A percentile compares a stretch with the other conserved stretches of the same genome.
These are phyloP conservation scores for Vigna nakashimae DNA, from an alignment of 306 rosid genomes.

Conservation along the genomic window DNA sequence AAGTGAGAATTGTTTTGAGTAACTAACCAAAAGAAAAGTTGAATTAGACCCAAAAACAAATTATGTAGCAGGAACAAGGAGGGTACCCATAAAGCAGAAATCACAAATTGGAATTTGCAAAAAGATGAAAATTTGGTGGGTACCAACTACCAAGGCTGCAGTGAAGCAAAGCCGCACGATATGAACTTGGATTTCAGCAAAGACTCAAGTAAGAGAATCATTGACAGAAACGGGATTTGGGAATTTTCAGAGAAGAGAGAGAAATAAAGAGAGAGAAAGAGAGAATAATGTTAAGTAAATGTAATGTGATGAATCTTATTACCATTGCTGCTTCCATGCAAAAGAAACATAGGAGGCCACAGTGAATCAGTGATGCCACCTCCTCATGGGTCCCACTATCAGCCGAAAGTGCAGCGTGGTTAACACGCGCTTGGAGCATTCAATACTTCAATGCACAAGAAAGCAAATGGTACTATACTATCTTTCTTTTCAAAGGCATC, in stretches of 20 bases:
- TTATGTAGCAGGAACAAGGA: constrained; percentile 21
- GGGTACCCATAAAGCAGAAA: constrained; percentile 33
- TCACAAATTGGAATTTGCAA: constrained; percentile 9
- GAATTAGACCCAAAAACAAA: constrained; percentile 38
- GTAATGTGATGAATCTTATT: constrained; percentile 39
- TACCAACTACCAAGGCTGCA: constrained; percentile 47
- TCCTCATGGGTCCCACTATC: neutral
- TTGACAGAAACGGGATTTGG: constrained; percentile 40
- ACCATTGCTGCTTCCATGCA: constrained; percentile 47
- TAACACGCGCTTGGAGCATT: constrained; percentile 34
- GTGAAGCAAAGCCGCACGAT: constrained; percentile 41
- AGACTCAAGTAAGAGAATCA: constrained; percentile 53
- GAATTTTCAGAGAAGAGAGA: constrained; percentile 30
- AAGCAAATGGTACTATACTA: neutral
- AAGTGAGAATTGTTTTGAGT: neutral
- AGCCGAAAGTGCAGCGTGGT: constrained; percentile 28
- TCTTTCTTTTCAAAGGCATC: constrained; percentile 39
- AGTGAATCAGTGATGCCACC: constrained; percentile 48
- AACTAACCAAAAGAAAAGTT: constrained; percentile 14
- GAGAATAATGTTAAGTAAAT: neutral
- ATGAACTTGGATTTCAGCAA: constrained; percentile 55
- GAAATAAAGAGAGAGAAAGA: no score
- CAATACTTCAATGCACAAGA: neutral
- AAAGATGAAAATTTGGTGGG: constrained; percentile 37
- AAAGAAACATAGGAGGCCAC: constrained; percentile 39